phyloP scores from a whole-genome alignment of 2,329 filamentous ascomycete genomes.

The Beauveria sp. region DNA sequence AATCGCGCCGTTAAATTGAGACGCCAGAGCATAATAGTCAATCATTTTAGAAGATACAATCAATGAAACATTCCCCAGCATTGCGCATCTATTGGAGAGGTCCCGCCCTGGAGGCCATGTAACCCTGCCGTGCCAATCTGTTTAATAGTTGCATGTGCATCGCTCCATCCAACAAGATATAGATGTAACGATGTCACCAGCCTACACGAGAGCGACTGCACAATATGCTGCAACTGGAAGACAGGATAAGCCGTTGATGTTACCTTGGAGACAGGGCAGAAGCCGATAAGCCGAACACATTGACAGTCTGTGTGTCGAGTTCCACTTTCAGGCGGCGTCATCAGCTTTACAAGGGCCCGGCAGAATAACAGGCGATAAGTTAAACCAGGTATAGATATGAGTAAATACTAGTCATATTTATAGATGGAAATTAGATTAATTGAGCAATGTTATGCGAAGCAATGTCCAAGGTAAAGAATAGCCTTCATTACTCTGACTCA shows the following conservation, averaged over 20 bases:
- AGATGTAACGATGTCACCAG: background rate
- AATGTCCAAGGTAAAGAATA: no score
- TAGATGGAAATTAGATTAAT: no score
- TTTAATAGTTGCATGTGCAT: background rate
- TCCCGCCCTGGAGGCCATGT: background rate
- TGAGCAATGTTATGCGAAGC: no score
- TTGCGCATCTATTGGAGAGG: background rate
- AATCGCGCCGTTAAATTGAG: background rate
- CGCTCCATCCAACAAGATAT: background rate
- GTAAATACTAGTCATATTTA: no score
- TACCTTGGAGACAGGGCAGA: slow-evolving; percentile 7
- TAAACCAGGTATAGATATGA: no score
- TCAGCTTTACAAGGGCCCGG: no score
- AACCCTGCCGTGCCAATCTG: background rate
- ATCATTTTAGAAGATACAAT: background rate
- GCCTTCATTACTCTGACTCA: no score
- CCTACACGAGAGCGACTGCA: background rate
- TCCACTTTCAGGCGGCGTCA: background rate
- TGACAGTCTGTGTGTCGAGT: background rate
- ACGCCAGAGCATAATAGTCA: no score
- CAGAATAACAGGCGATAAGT: no score
- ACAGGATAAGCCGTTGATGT: background rate
- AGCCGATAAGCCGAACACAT: no score
- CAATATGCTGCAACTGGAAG: background rate
- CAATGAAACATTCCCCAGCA: background rate